Conservation (phyloP, 129 eudicot genomes). For the Rutidosis leptorrhynchoides region DNA sequence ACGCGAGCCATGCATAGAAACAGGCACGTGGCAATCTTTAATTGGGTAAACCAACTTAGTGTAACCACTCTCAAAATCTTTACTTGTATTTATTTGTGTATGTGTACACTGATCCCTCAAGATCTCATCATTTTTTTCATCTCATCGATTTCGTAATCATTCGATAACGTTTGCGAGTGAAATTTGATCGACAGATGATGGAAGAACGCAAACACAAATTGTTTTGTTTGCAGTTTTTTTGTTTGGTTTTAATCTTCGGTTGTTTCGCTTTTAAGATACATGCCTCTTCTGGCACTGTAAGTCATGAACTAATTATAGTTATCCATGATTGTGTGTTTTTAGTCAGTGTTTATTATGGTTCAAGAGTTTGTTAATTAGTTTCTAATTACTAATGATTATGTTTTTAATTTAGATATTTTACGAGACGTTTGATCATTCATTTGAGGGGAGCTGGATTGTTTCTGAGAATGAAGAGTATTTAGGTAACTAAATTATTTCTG, state of each 20-base stretch:
- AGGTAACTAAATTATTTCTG: slow-evolving; percentile 48
- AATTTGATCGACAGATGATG: neutral
- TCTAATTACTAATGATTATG: slow-evolving; percentile 2
- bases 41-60: slow-evolving; percentile 46
- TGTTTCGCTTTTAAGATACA: slow-evolving; percentile 46
- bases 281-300: slow-evolving; percentile 66
- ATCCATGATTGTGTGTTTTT: no score
- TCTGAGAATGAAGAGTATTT: slow-evolving; percentile 71
- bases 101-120: neutral
- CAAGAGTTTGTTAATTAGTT: neutral
- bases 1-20: slow-evolving; percentile 2
- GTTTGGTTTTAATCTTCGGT: slow-evolving; percentile 41
- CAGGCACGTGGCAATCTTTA: slow-evolving; percentile 29
- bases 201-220: slow-evolving; percentile 43
- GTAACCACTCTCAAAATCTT: slow-evolving; percentile 30
- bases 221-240: slow-evolving; percentile 39
- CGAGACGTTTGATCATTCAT: slow-evolving; percentile 75
- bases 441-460: slow-evolving; percentile 73
- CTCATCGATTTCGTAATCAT: neutral
- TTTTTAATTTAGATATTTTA: slow-evolving; percentile 47
- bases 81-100: slow-evolving; percentile 17
- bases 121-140: neutral
- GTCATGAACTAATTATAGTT: slow-evolving; percentile 10
- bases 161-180: neutral
- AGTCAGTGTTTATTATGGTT: slow-evolving; percentile 4